Percentiles rank a stretch among this genome's conserved stretches.
Conservation (phyloP, 2,329 filamentous ascomycete genomes). For the Aureobasidium sp. region DNA sequence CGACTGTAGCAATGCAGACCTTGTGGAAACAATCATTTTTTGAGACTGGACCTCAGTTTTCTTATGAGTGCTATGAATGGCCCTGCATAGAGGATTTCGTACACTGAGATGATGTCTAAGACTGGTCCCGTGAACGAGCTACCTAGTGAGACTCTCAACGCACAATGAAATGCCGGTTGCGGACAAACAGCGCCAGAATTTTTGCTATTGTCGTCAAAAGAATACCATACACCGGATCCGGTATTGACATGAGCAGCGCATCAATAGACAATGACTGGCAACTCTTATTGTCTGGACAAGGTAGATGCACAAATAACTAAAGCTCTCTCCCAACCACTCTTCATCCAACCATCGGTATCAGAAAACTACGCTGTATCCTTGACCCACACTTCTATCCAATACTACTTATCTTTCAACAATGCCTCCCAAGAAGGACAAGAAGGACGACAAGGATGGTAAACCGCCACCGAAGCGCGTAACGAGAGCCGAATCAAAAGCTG, state of each 20-base stretch:
- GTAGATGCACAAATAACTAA: neutral
- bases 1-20: neutral
- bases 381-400: neutral
- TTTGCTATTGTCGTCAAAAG: slow-evolving; percentile 1
- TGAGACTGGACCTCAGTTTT: neutral
- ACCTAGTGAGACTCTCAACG: neutral
- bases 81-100: neutral
- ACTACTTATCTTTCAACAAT: neutral
- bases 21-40: neutral
- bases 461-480: neutral
- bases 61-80: neutral
- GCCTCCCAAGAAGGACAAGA: neutral
- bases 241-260: neutral
- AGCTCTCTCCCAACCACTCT: neutral
- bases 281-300: neutral
- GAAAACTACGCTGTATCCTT: too few species aligned
- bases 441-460: neutral
- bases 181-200: neutral
- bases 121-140: neutral
- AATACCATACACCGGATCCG: neutral
- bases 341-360: neutral
- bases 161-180: neutral
- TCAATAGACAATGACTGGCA: neutral
- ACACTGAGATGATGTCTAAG: neutral
- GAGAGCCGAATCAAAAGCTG: neutral